These are phyloP conservation scores for Boletus tomentosulus DNA, from an alignment of 768 basidiomycete genomes.

Conservation along the genomic window DNA sequence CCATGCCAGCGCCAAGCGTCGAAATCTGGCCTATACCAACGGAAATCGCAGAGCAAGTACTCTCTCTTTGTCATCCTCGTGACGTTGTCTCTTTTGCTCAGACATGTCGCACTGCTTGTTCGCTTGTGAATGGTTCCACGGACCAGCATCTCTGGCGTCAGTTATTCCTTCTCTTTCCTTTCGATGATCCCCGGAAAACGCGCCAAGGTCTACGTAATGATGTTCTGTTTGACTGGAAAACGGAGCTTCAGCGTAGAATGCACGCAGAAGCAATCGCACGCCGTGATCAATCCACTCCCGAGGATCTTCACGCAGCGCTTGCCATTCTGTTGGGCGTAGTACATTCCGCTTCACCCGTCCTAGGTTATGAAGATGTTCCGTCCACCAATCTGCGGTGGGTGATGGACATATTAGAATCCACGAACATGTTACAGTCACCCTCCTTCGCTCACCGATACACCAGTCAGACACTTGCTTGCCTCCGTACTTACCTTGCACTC, in stretches of 20 bases:
- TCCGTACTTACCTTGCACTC: slow-evolving; percentile 48
- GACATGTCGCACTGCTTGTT: slow-evolving; percentile 47
- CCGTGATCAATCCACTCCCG: slow-evolving; percentile 12
- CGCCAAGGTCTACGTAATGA: slow-evolving; percentile 10
- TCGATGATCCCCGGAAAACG: slow-evolving; percentile 60
- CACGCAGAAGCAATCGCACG: slow-evolving; percentile 35
- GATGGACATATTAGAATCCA: slow-evolving; percentile 34
- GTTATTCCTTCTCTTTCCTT: slow-evolving; percentile 53
- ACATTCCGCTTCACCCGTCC: slow-evolving; percentile 32
- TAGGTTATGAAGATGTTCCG: slow-evolving; percentile 16
- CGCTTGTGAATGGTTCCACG: slow-evolving; percentile 44
- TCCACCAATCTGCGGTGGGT: slow-evolving; percentile 49
- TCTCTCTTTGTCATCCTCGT: slow-evolving; percentile 40
- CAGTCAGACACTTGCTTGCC: slow-evolving; percentile 37
- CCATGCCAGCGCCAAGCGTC: background rate
- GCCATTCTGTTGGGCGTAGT: slow-evolving; percentile 40
- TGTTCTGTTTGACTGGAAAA: slow-evolving; percentile 31
- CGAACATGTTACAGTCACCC: slow-evolving; percentile 32
- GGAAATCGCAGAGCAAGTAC: slow-evolving; percentile 52
- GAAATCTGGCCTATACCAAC: slow-evolving; percentile 29
- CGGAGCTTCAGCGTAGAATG: slow-evolving; percentile 39
- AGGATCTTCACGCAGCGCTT: slow-evolving; percentile 34
- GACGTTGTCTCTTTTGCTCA: slow-evolving; percentile 60
- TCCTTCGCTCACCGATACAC: slow-evolving; percentile 25
- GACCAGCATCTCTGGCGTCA: slow-evolving; percentile 68